A percentile compares a stretch with the other conserved stretches of the same genome.
Conservation (phyloP, 2,329 filamentous ascomycete species). For the Diplodia intermedia region DNA sequence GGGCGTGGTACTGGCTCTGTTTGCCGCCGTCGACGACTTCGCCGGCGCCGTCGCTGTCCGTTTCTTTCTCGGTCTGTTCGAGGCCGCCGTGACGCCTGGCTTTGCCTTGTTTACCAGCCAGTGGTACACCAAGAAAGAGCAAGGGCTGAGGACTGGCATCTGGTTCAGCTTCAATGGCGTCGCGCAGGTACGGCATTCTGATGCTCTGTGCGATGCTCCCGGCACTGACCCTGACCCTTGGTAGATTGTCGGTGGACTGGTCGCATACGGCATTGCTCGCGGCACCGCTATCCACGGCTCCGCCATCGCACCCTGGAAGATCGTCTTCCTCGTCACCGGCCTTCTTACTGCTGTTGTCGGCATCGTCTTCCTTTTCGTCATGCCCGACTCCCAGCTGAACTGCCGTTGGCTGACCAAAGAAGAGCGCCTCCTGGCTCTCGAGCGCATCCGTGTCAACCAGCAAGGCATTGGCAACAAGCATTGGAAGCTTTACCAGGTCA, state of each 20-base stretch:
- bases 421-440: conserved; percentile 71
- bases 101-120: conserved; percentile 72
- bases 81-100: conserved; percentile 70
- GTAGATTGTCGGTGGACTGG: conserved; percentile 66
- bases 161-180: conserved; percentile 75
- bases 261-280: conserved; percentile 69
- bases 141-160: conserved; percentile 66
- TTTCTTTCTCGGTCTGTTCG: conserved; percentile 72
- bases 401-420: conserved; percentile 68
- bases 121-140: conserved; percentile 76
- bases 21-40: conserved; percentile 68
- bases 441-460: conserved; percentile 73
- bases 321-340: conserved; percentile 58
- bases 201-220: too few relatives aligned
- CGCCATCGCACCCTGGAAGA: conserved; percentile 69
- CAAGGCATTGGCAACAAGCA: conserved; percentile 72
- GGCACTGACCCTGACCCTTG: not conserved
- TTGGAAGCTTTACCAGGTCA: conserved; percentile 68
- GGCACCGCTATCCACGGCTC: conserved; percentile 63
- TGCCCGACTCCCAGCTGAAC: conserved; percentile 68
- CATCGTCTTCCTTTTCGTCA: conserved; percentile 52
- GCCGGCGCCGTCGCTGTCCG: conserved; percentile 68
- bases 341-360: conserved; percentile 52
- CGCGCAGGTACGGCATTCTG: conserved; percentile 50
- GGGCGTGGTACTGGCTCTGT: conserved; percentile 67